Evolutionary conservation across 2,329 filamentous ascomycete species (phyloP), one percentile per base, ranked within the genome.

Genomic region (Arthroderma uncinatum): DNA sequence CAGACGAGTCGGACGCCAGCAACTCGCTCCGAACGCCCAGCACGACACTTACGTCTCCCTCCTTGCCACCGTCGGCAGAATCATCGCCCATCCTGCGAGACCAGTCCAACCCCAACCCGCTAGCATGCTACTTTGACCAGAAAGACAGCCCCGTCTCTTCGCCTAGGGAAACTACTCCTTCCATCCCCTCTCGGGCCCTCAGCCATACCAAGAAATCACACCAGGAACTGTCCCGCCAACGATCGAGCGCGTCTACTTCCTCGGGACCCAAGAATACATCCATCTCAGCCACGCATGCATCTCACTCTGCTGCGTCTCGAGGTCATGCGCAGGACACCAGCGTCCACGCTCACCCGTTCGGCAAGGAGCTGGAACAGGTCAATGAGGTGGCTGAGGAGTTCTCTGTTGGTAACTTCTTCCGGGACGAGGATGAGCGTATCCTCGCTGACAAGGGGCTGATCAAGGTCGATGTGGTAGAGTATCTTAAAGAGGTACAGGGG

Each of bases 351-450:
- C 82, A 93, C 69, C 92, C 92, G 0, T 97, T 97, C 66, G 89
- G 89, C 55, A 84, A 86, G 54, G 93, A 98, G 72, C 77, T 97
- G 55, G 89, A 89, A 57, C 87, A 97, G 72, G 88, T 97, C 23
- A 89, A 90, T 55, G 93, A 97, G 72, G 81, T 96, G 14, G 92
- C 86, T 0, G 93, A 97, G 73, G 91, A 96, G 71, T 92, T 89
- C 64, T 83, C 83, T 42, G 78, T 83, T 30, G 79, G 80, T 16
- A 68, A 78, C 61, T 68, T 80, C n/a, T 76, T 83, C 48, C 74
- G 84, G 39, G 85, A 91, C 47, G 86, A 89, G 57, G 89, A 94
- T 70, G 80, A 88, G 65, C 76, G 81, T 62, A 81, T 85, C 59
- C 81, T 97, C 67, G 71, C 79, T 59, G 77, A 79, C 23, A 82